Evolutionary conservation across 805 yeast species (phyloP), one percentile per base, ranked within the genome.

Genomic region (Lachancea thermotolerans): DNA sequence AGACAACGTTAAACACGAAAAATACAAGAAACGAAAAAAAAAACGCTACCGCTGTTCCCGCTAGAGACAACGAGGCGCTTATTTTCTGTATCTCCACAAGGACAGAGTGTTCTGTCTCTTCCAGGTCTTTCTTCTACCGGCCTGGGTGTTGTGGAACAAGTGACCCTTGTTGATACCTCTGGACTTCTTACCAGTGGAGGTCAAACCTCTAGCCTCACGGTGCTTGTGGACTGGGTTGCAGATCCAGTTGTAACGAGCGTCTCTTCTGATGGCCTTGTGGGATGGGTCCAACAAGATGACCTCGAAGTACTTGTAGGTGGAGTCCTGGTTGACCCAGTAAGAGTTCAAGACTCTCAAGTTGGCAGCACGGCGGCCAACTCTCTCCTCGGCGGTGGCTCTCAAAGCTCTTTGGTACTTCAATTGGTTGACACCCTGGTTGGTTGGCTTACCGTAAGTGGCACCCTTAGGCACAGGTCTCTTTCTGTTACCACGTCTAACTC

Each of bases 111-210:
- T 93, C 81, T 91, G 89, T 74, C 81, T 86, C 88, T 91, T 93
- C 99, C 99, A 91, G 79, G 91, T 93, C 88, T 91, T 95, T 75
- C 95, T 86, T 79, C 97, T 89, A 73, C 99, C 99, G 67, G 96
- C 89, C 67, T 76, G 74, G 81, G 98, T 91, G 84, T 91, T 89
- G 96, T 84, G 81, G 96, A 68, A 93, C 74, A 79, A 78, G 91
- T 93, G 99, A 75, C 99, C 99, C 87, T 91, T 93, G 95, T 90
- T 89, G 83, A 93, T 88, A 87, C 99, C 99, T 83, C 99, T 86
- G 77, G 95, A 88, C 77, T 89, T 85, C 95, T 90, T 93, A 73
- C 99, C 99, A 65, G 90, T 81, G 65, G 96, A 69, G 69, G 99
- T 93, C 68, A 93, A 87, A 76, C 98, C 98, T 84, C 99, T 91